These are phyloP conservation scores for Podaxis sp. DNA, from an alignment of 768 basidiomycete genomes.

Conservation along the genomic window DNA sequence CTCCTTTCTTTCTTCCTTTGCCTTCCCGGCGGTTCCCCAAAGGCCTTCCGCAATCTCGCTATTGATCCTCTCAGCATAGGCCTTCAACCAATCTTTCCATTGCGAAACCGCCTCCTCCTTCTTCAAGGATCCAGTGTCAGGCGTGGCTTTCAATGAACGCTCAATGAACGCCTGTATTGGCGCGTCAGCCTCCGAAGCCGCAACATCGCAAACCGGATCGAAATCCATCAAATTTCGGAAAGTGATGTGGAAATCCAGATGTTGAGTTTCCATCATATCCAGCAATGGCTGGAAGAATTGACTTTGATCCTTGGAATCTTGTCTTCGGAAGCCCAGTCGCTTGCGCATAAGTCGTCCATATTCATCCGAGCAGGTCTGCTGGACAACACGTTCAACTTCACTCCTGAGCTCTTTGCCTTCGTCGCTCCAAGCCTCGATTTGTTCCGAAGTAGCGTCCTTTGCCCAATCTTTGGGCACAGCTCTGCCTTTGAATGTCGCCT, in stretches of 20 bases:
- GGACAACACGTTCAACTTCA: constrained; percentile 60
- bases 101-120: constrained; percentile 43
- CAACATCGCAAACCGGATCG: constrained; percentile 33
- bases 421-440: constrained; percentile 60
- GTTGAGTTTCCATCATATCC: constrained; percentile 66
- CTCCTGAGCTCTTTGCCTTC: constrained; percentile 52
- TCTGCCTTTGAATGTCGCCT: constrained; percentile 43
- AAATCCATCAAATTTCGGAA: constrained; percentile 75
- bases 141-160: constrained; percentile 43
- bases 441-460: constrained; percentile 44
- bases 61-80: constrained; percentile 58
- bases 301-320: constrained; percentile 56
- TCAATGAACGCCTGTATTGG: constrained; percentile 41
- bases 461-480: constrained; percentile 67
- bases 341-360: constrained; percentile 73
- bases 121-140: constrained; percentile 45
- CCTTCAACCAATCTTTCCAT: constrained; percentile 63
- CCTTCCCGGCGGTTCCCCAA: constrained; percentile 25
- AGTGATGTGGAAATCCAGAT: constrained; percentile 86
- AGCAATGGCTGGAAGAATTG: constrained; percentile 66
- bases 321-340: constrained; percentile 74
- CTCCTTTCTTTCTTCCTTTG: constrained; percentile 44
- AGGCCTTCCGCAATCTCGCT: constrained; percentile 50
- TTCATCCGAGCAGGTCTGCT: constrained; percentile 57
- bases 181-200: constrained; percentile 1